phyloP scores from a whole-genome alignment of 495 filamentous ascomycete species.

The Penicillium waksmanii region DNA sequence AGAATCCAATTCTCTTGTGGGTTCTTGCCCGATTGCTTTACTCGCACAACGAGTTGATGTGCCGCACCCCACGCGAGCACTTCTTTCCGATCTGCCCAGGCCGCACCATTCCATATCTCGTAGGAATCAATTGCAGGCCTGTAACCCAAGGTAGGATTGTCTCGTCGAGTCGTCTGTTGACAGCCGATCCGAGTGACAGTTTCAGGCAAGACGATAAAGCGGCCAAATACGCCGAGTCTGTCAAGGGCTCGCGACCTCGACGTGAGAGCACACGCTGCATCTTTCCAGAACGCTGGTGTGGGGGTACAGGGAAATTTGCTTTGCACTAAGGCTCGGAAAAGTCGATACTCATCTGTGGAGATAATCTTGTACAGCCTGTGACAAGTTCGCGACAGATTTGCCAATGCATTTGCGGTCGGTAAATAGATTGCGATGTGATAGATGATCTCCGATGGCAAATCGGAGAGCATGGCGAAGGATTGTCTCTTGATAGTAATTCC shows the following conservation, averaged over 20 bases:
- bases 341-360: slow-evolving; percentile 58
- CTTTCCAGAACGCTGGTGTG: slow-evolving; percentile 50
- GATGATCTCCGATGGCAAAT: slow-evolving; percentile 67
- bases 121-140: slow-evolving; percentile 64
- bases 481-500: not conserved
- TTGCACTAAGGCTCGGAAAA: slow-evolving; percentile 54
- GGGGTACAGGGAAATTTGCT: slow-evolving; percentile 53
- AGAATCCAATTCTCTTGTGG: slow-evolving; percentile 47
- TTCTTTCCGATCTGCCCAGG: slow-evolving; percentile 59
- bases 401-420: slow-evolving; percentile 53
- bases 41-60: slow-evolving; percentile 56
- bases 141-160: slow-evolving; percentile 67
- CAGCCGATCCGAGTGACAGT: slow-evolving; percentile 34
- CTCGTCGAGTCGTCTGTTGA: slow-evolving; percentile 32
- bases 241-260: slow-evolving; percentile 63
- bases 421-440: slow-evolving; percentile 57
- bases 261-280: slow-evolving; percentile 59
- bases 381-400: slow-evolving; percentile 53
- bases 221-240: slow-evolving; percentile 59
- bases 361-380: slow-evolving; percentile 53
- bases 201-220: slow-evolving; percentile 50
- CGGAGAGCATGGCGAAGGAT: slow-evolving; percentile 40
- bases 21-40: slow-evolving; percentile 32
- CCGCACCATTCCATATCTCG: slow-evolving; percentile 53
- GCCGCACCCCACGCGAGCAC: slow-evolving; percentile 66